Percentiles rank a stretch among this genome's conserved stretches.
phyloP scores from a whole-genome alignment of 805 yeast genomes.

The Candida verbasci region DNA sequence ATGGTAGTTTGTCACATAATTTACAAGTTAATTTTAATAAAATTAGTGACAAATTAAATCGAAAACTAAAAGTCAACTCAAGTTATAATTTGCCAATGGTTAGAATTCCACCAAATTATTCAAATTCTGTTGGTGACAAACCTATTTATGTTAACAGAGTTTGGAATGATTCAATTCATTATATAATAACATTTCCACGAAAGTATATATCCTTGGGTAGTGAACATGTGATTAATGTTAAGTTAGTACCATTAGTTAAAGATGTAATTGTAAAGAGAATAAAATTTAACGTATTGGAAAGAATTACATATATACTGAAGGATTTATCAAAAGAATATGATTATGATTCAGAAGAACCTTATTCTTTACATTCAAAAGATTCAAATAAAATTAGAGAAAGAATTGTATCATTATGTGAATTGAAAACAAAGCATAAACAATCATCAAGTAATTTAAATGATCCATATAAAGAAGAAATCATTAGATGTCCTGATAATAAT shows the following conservation, averaged over 20 bases:
- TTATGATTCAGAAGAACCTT: constrained; percentile 28
- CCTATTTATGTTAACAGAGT: constrained; percentile 72
- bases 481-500: constrained; percentile 57
- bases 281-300: constrained; percentile 62
- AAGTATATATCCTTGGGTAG: constrained; percentile 65
- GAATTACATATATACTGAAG: constrained; percentile 58
- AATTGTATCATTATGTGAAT: constrained; percentile 55
- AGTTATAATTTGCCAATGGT: constrained; percentile 43
- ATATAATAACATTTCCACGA: constrained; percentile 66
- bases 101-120: constrained; percentile 53
- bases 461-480: constrained; percentile 57
- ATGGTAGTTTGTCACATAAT: constrained; percentile 45
- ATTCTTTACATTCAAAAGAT: constrained; percentile 13
- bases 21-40: constrained; percentile 37
- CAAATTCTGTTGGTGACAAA: constrained; percentile 57
- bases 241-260: constrained; percentile 62
- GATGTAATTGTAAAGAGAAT: constrained; percentile 59
- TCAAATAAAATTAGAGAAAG: constrained; percentile 42
- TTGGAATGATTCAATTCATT: constrained; percentile 69
- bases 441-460: constrained; percentile 23
- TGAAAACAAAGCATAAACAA: constrained; percentile 48
- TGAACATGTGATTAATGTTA: constrained; percentile 56
- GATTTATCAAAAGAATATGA: constrained; percentile 44
- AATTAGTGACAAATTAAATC: constrained; percentile 27
- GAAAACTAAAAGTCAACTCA: constrained; percentile 31